phyloP scores from a whole-genome alignment of 129 eudicot species.

The Tagetes erecta region DNA sequence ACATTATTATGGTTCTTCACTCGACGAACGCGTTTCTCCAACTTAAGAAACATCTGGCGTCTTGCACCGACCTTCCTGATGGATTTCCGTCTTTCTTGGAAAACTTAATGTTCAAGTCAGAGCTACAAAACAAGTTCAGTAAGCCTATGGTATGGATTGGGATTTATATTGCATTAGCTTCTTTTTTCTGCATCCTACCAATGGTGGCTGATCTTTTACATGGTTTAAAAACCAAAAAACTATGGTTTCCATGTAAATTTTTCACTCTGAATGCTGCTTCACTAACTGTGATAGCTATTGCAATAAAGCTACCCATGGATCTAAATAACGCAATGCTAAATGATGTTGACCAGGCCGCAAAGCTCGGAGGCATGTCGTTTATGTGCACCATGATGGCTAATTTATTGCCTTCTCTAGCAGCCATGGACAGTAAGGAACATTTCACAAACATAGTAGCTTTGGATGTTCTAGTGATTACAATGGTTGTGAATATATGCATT shows the following conservation, averaged over 20 bases:
- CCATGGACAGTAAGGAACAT: slow-evolving; percentile 9
- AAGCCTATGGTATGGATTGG: slow-evolving; percentile 22
- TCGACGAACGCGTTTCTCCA: background rate
- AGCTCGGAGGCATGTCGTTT: slow-evolving; percentile 19
- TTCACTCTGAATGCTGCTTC: slow-evolving; percentile 26
- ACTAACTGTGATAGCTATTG: slow-evolving; percentile 3
- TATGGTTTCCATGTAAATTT: slow-evolving; percentile 6
- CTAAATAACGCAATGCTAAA: background rate
- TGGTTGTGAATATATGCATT: slow-evolving; percentile 24
- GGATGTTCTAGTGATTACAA: slow-evolving; percentile 10
- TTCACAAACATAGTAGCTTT: slow-evolving; percentile 18
- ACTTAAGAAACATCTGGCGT: background rate
- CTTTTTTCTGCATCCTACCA: slow-evolving; percentile 16
- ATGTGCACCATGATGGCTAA: slow-evolving; percentile 28
- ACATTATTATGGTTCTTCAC: background rate
- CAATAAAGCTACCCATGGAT: slow-evolving; percentile 27
- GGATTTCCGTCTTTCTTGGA: background rate
- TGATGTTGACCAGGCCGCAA: slow-evolving; percentile 12
- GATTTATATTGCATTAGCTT: slow-evolving; percentile 11
- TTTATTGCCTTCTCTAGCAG: slow-evolving; percentile 22
- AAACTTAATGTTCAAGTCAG: background rate
- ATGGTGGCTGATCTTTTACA: slow-evolving; percentile 17
- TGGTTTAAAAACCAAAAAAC: background rate
- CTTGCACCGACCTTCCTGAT: slow-evolving; percentile 9
- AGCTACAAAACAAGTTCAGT: background rate